Conservation (phyloP, 1,139 yeast genomes). For the Yamadazyma buinensis region DNA sequence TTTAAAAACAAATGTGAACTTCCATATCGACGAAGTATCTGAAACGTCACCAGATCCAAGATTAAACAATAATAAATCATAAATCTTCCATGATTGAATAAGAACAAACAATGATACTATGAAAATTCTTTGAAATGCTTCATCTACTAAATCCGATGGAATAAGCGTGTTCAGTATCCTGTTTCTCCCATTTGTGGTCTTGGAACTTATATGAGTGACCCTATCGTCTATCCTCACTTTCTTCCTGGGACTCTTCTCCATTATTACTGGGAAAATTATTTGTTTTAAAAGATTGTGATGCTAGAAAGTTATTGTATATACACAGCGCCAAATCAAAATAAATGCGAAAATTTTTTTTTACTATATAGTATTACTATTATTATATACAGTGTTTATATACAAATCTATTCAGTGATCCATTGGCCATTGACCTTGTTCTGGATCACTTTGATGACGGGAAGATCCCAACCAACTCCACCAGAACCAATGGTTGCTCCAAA, state of each 20-base stretch:
- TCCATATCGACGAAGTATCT: slow-evolving; percentile 26
- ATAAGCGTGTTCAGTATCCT: slow-evolving; percentile 28
- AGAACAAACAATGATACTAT: slow-evolving; percentile 63
- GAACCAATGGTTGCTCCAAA: slow-evolving; percentile 82
- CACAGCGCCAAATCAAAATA: slow-evolving; percentile 1
- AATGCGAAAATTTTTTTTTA: slow-evolving; percentile 4
- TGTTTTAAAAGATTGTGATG: too few species aligned
- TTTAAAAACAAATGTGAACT: slow-evolving; percentile 61
- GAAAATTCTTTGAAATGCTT: slow-evolving; percentile 76
- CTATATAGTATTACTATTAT: background rate
- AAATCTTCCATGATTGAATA: slow-evolving; percentile 77
- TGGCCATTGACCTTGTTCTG: slow-evolving; percentile 62
- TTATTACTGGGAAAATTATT: background rate
- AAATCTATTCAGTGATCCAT: slow-evolving; percentile 49
- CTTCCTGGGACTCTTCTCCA: slow-evolving; percentile 7
- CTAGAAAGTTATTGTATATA: background rate
- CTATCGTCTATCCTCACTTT: slow-evolving; percentile 14
- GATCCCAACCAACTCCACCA: slow-evolving; percentile 90
- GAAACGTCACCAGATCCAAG: slow-evolving; percentile 18
- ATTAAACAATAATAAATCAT: slow-evolving; percentile 52
- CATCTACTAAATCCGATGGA: slow-evolving; percentile 59
- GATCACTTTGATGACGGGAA: slow-evolving; percentile 76
- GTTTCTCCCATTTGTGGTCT: background rate
- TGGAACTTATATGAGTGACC: slow-evolving; percentile 9
- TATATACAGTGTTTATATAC: slow-evolving; percentile 10